Base-by-base conservation (phyloP, 371 early-diverging fungal species). In the Mucor ambiguus region DNA sequence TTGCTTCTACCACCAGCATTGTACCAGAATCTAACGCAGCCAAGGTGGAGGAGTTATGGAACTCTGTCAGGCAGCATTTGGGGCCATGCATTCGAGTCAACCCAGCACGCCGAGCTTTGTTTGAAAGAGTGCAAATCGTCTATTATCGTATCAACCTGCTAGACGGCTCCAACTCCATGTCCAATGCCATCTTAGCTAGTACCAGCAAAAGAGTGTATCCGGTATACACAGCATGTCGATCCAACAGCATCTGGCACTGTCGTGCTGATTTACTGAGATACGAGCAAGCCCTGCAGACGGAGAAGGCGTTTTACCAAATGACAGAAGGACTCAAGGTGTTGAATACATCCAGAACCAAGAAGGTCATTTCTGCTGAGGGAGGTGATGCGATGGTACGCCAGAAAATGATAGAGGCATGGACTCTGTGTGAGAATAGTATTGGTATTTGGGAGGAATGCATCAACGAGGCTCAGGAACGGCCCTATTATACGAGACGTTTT, bases 181-280 rank as follows among this genome's bases (percentile, higher is more conserved):
- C 78, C 3, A 69, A 75, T 1, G 85, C 90, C 0, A 84, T 91
- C 28, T 71, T 90, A 3, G 84, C 87, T 14, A 77, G 74, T 9
- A 81, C 86, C 29, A 87, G 86, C 33, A 82, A 81, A 46, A 75
- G 87, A 0, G 77, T 72, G 24, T 92, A 85, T 44, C 90, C 92
- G 11, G 32, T 63, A 0, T 90, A 89, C 52, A 72, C 64, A 11
- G 73, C 82, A 6, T 69, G 68, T 33, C 81, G 92, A 29, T 82
- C 90, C 0, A 71, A 57, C 20, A 64, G 75, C 14, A 73, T 92
- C 14, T 92, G 89, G 76, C 61, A 52, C 9, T 76, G 80, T 18
- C 71, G 85, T 10, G 76, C 82, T 7, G 85, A 85, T 14, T 71
- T 90, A 16, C 29, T 89, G 18, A 78, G 73, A 38, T 92, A 86